Evolutionary conservation across 306 rosid species (phyloP).

Genomic region (Crataegus laevigata): DNA sequence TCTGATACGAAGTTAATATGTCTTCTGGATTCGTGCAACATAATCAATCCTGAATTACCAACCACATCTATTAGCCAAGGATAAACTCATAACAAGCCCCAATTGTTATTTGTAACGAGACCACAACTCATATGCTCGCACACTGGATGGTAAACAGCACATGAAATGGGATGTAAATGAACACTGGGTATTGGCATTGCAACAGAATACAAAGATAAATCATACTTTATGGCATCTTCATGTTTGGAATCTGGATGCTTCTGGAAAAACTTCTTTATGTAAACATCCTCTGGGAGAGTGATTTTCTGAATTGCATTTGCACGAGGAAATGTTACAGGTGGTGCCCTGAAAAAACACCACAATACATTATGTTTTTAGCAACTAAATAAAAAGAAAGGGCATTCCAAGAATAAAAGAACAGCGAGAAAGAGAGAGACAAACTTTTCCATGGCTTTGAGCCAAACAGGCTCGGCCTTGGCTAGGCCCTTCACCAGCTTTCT

Average conservation of each 20-base stretch:
- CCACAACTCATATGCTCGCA: not conserved
- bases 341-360: conserved; percentile 39
- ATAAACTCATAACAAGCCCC: not conserved
- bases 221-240: conserved; percentile 69
- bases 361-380: not conserved
- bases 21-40: not conserved
- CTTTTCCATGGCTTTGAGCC: conserved; percentile 98
- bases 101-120: not conserved
- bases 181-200: not conserved
- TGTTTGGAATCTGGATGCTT: conserved; percentile 68
- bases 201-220: not conserved
- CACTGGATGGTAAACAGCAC: not conserved
- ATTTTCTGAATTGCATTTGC: conserved; percentile 51
- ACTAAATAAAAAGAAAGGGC: not conserved
- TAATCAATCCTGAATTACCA: conserved; percentile 5
- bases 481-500: conserved; percentile 83
- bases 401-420: not conserved
- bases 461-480: conserved; percentile 70
- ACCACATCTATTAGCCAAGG: not conserved
- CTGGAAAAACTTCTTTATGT: conserved; percentile 56
- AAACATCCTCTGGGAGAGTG: conserved; percentile 78
- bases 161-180: not conserved
- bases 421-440: conserved; percentile 21
- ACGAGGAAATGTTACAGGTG: conserved; percentile 76
- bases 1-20: not conserved